These are phyloP conservation scores for Neofusicoccum cordaticola DNA, from an alignment of 2,329 filamentous ascomycete species.

Conservation along the genomic window DNA sequence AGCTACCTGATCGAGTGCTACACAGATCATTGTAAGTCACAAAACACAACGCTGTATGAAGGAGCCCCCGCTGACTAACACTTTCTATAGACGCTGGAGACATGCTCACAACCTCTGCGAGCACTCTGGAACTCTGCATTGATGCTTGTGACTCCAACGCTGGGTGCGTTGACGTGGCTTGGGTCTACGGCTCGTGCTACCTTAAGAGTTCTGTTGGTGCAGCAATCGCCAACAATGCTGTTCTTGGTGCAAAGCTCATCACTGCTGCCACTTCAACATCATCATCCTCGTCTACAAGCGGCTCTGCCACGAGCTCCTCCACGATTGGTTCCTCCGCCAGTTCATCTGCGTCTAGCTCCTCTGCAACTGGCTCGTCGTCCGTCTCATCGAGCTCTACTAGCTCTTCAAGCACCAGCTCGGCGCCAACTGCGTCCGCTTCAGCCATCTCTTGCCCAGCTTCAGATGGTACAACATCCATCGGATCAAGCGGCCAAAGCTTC, in stretches of 20 bases:
- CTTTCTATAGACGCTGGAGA: slow-evolving; percentile 15
- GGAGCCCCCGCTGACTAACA: neutral
- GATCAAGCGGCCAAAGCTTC: slow-evolving; percentile 20
- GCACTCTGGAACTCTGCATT: slow-evolving; percentile 18
- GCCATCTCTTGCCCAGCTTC: slow-evolving; percentile 17
- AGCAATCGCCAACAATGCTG: neutral
- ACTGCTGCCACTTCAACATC: neutral
- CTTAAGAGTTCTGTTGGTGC: slow-evolving; percentile 19
- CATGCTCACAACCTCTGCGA: slow-evolving; percentile 14
- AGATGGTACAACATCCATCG: slow-evolving; percentile 18
- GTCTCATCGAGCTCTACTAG: neutral
- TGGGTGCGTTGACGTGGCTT: slow-evolving; percentile 21
- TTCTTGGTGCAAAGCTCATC: neutral
- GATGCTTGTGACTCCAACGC: slow-evolving; percentile 19
- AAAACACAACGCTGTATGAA: neutral
- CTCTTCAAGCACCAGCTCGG: neutral
- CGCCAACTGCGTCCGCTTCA: neutral
- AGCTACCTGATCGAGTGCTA: slow-evolving; percentile 21
- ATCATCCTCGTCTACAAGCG: neutral
- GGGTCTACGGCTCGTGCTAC: slow-evolving; percentile 22
- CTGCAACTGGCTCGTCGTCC: neutral
- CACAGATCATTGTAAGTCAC: slow-evolving; percentile 17
- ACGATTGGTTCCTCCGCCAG: neutral
- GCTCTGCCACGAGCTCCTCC: neutral
- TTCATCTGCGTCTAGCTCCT: neutral